Evolutionary conservation across 1,284 basidiomycete species (phyloP).

Genomic region (Violaceomyces palustris): DNA sequence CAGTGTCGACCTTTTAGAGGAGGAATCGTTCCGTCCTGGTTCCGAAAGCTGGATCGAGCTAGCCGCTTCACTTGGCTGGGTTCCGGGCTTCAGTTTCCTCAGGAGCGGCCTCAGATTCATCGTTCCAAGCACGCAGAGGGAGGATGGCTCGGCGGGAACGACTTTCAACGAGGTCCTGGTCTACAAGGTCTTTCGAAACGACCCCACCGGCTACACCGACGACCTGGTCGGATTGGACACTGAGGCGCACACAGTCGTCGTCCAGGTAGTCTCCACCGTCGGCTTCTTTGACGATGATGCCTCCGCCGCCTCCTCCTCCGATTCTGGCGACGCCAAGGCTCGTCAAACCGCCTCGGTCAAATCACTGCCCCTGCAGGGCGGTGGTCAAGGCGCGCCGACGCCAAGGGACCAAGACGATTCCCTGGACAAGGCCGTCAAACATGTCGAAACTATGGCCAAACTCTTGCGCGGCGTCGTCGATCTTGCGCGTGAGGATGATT

Average conservation of each 20-base stretch:
- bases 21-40: background rate
- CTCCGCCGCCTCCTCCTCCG: too few relatives aligned
- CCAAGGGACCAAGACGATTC: too few relatives aligned
- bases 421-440: too few relatives aligned
- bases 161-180: slow-evolving; percentile 8
- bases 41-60: slow-evolving; percentile 24
- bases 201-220: slow-evolving; percentile 12
- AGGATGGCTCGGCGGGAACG: background rate
- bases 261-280: slow-evolving; percentile 12
- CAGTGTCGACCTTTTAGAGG: slow-evolving; percentile 8
- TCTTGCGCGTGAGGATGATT: too few relatives aligned
- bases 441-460: too few relatives aligned
- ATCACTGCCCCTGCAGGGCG: too few relatives aligned
- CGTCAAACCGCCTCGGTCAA: too few relatives aligned
- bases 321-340: too few relatives aligned
- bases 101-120: slow-evolving; percentile 14
- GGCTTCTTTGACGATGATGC: too few relatives aligned
- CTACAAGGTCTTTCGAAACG: slow-evolving; percentile 23
- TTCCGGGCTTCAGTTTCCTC: slow-evolving; percentile 11
- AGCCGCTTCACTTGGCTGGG: slow-evolving; percentile 22
- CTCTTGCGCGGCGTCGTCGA: too few relatives aligned
- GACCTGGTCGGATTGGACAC: slow-evolving; percentile 26
- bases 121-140: slow-evolving; percentile 8
- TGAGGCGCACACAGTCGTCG: slow-evolving; percentile 12
- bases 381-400: too few relatives aligned